Percentiles rank a stretch among this genome's conserved stretches.
Evolutionary conservation across 805 yeast genomes (phyloP).

Genomic region (Ascoidea asiatica): DNA sequence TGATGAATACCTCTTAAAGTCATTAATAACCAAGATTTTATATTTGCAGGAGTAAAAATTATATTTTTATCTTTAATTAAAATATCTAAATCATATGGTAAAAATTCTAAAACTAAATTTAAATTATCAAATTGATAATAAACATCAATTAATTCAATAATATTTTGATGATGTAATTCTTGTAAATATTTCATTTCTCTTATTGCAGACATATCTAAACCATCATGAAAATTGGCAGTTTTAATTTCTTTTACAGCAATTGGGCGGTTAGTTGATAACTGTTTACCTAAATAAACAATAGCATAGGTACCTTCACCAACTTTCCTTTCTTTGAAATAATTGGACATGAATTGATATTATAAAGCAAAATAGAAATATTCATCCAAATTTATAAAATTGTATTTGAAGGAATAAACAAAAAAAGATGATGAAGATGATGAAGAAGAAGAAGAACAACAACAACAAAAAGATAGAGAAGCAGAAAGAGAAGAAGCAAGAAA

Average conservation of each 20-base stretch:
- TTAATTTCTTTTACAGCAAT: constrained; percentile 95
- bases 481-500: too few relatives aligned
- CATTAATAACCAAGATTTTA: constrained; percentile 91
- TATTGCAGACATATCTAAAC: constrained; percentile 95
- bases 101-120: constrained; percentile 76
- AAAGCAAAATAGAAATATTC: too few relatives aligned
- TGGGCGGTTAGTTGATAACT: constrained; percentile 35
- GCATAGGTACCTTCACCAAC: constrained; percentile 99
- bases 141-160: constrained; percentile 82
- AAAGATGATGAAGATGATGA: not conserved
- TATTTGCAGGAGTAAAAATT: constrained; percentile 72
- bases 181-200: constrained; percentile 82
- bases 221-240: constrained; percentile 88
- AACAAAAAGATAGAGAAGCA: too few relatives aligned
- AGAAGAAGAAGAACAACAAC: not conserved
- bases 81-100: constrained; percentile 87
- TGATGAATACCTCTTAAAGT: constrained; percentile 90
- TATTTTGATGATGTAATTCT: constrained; percentile 65
- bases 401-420: not conserved
- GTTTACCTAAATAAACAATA: constrained; percentile 78
- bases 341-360: too few relatives aligned
- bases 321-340: constrained; percentile 47
- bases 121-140: constrained; percentile 48
- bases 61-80: constrained; percentile 68
- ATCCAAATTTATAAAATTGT: too few relatives aligned